These are phyloP conservation scores for Backusella morwellensis DNA, from an alignment of 192 early-diverging fungal genomes.

Conservation along the genomic window DNA sequence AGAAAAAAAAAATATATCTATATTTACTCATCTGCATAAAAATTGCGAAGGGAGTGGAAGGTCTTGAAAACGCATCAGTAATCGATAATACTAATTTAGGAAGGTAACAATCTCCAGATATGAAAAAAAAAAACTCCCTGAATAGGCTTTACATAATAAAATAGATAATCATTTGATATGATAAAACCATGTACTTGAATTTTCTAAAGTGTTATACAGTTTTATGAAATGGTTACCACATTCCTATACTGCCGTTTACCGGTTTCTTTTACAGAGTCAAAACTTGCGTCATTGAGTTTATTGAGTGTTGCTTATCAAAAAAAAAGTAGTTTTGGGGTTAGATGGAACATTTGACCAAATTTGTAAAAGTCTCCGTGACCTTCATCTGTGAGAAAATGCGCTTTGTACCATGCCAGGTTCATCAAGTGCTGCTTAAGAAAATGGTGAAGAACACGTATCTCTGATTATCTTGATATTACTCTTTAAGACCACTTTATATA, in stretches of 20 bases:
- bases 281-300: background rate
- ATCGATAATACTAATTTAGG: background rate
- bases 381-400: background rate
- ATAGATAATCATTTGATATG: background rate
- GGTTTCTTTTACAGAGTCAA: background rate
- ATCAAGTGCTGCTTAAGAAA: no score
- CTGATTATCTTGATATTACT: no score
- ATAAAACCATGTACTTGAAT: background rate
- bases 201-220: background rate
- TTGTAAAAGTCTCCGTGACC: background rate
- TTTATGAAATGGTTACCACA: background rate
- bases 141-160: background rate
- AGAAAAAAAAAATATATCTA: background rate
- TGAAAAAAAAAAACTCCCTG: background rate
- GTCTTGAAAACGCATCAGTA: background rate
- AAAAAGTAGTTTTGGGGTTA: background rate
- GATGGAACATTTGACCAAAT: background rate
- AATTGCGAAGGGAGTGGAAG: background rate
- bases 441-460: no score
- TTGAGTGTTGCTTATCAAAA: background rate
- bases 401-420: background rate
- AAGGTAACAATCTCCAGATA: background rate
- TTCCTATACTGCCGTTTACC: background rate
- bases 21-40: background rate
- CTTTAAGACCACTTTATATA: no score